A percentile compares a stretch with the other conserved stretches of the same genome.
Evolutionary conservation across 805 yeast genomes (phyloP).

Genomic region (Yarrowia porcina): DNA sequence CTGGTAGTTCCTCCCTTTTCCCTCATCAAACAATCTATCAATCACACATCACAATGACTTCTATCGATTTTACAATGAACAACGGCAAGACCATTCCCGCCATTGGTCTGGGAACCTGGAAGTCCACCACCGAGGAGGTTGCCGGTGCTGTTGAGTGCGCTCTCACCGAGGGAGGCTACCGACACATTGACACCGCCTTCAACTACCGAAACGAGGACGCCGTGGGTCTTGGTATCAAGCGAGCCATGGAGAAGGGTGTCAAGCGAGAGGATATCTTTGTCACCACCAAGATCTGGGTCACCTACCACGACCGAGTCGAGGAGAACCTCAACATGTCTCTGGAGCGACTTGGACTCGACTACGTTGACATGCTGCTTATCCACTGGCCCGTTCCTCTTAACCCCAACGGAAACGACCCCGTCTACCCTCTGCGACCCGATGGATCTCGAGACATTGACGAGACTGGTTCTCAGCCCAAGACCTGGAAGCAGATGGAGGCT

Average conservation of each 20-base stretch:
- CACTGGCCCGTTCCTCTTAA: conserved; percentile 11
- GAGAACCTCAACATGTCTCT: conserved; percentile 52
- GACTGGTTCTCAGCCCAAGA: conserved; percentile 43
- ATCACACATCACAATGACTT: not conserved
- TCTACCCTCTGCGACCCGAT: conserved; percentile 3
- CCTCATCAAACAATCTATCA: not conserved
- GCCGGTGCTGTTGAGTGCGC: conserved; percentile 2
- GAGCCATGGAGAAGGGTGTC: conserved; percentile 43
- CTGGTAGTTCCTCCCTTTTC: not conserved
- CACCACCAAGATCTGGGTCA: conserved; percentile 61
- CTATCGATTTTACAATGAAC: conserved; percentile 44
- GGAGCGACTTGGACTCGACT: conserved; percentile 51
- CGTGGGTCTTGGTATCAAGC: conserved; percentile 55
- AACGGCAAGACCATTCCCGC: conserved; percentile 63
- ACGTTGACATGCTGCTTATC: conserved; percentile 46
- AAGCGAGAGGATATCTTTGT: conserved; percentile 54
- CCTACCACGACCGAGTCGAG: conserved; percentile 41
- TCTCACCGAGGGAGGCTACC: conserved; percentile 2
- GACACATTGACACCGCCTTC: conserved; percentile 13
- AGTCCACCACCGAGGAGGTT: conserved; percentile 3
- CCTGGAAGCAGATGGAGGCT: conserved; percentile 64
- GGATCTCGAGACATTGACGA: conserved; percentile 8
- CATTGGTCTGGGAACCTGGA: conserved; percentile 51
- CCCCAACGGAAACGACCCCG: conserved; percentile 7
- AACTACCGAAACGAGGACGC: conserved; percentile 52